phyloP scores from a whole-genome alignment of 192 early-diverging fungal genomes.

The Irineochytrium annulatum region DNA sequence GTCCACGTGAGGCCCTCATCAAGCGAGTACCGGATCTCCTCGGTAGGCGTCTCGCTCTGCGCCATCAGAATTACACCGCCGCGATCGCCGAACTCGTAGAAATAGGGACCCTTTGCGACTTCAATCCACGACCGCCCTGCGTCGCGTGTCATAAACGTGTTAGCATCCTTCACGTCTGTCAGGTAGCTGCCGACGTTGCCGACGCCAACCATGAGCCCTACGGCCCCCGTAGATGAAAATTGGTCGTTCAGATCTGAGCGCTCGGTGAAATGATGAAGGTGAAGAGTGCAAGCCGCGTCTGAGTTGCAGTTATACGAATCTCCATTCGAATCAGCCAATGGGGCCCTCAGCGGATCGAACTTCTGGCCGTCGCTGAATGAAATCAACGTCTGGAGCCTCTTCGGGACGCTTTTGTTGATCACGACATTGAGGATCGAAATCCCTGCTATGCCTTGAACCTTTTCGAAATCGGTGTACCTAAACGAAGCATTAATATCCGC shows the following conservation, averaged over 20 bases:
- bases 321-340: slow-evolving; percentile 19
- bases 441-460: slow-evolving; percentile 79
- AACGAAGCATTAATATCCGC: background rate
- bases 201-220: slow-evolving; percentile 84
- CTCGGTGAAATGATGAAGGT: slow-evolving; percentile 80
- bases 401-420: slow-evolving; percentile 43
- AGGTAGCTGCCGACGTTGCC: slow-evolving; percentile 79
- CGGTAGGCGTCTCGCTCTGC: slow-evolving; percentile 65
- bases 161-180: slow-evolving; percentile 50
- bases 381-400: slow-evolving; percentile 74
- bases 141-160: slow-evolving; percentile 80
- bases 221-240: slow-evolving; percentile 67
- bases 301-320: slow-evolving; percentile 24
- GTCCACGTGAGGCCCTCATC: slow-evolving; percentile 25
- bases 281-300: slow-evolving; percentile 59
- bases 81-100: slow-evolving; percentile 88
- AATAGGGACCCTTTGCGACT: slow-evolving; percentile 57
- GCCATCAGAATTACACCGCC: slow-evolving; percentile 79
- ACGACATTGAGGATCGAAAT: slow-evolving; percentile 85
- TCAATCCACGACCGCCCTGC: slow-evolving; percentile 81
- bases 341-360: slow-evolving; percentile 19
- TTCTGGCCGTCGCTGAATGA: slow-evolving; percentile 79
- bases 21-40: slow-evolving; percentile 36
- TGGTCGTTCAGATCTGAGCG: slow-evolving; percentile 59
- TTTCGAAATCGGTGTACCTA: slow-evolving; percentile 84